These are phyloP conservation scores for Linnemannia schmuckeri DNA, from an alignment of 192 early-diverging fungal genomes.

Conservation along the genomic window DNA sequence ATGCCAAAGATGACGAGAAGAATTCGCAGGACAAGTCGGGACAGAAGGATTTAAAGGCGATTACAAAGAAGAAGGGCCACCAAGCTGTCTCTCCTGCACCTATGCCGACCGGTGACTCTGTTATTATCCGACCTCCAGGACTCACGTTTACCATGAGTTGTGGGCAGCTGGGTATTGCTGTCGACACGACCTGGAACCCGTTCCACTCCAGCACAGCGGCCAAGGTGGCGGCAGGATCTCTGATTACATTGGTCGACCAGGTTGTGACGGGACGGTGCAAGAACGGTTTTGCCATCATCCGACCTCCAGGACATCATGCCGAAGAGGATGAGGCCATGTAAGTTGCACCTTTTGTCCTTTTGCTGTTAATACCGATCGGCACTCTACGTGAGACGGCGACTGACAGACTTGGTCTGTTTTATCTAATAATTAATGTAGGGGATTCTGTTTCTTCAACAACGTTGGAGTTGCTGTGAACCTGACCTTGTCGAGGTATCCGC, in stretches of 20 bases:
- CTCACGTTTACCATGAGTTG: constrained; percentile 63
- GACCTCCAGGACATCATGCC: constrained; percentile 88
- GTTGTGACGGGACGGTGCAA: constrained; percentile 67
- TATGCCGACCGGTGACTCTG: constrained; percentile 15
- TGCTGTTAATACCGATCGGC: neutral
- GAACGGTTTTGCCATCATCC: constrained; percentile 80
- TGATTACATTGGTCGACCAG: constrained; percentile 67
- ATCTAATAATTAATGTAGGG: constrained; percentile 43
- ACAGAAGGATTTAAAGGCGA: constrained; percentile 11
- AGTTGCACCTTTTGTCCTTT: neutral
- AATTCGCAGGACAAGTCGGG: constrained; percentile 8
- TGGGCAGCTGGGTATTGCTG: constrained; percentile 65
- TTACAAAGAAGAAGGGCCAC: constrained; percentile 35
- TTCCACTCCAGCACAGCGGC: constrained; percentile 53
- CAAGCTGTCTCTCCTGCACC: constrained; percentile 32
- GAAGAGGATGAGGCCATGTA: constrained; percentile 72
- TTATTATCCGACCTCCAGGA: constrained; percentile 53
- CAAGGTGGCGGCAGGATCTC: constrained; percentile 64
- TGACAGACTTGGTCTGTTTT: neutral
- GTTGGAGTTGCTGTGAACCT: constrained; percentile 77
- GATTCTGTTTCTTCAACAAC: constrained; percentile 86
- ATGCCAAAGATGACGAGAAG: constrained; percentile 15
- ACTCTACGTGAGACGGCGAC: neutral
- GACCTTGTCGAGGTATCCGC: constrained; percentile 63
- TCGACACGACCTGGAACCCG: constrained; percentile 58